Base-by-base conservation (phyloP, 192 early-diverging fungal species). In the Chytriomyces hyalinus region DNA sequence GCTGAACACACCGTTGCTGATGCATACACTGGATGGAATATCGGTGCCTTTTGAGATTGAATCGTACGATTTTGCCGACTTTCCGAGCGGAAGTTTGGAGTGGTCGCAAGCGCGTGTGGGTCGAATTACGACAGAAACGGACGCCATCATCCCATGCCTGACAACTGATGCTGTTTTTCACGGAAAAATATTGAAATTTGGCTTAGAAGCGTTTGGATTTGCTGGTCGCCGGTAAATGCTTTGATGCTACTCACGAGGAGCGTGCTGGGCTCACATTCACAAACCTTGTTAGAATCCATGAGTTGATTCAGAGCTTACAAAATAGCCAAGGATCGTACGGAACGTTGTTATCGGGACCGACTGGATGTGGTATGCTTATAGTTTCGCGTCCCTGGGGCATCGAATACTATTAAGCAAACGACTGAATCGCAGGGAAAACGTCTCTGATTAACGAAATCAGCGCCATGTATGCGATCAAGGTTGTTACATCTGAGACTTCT, bases 281-380 rank as follows among this genome's bases (percentile, higher is more conserved):
- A n/a, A n/a, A 57, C 5, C 53, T 57, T 20, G 13, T 57, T 57
- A 13, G 53, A 57, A 57, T 57, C 20, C 20, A n/a, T 57, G 20
- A 57, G 20, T 57, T 57, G 53, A 36, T 36, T 36, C 36, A 36
- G 36, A 36, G 36, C 36, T 36, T 36, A 36, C 53, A 13, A 13
- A 57, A 20, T 57, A n/a, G 2, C 20, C 13, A 57, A 57, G 20
- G 13, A 48, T 9, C 61, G 9, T 73, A 73, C 26, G 72, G 72
- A 26, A 61, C 53, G 6, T 73, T 73, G 45, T 20, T 73, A 15
- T 8, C 22, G 28, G 72, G 72, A 2, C 59, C 72, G 61, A 73
- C 72, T 63, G 72, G 72, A 62, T 43, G 46, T 3, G 72, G 72
- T 73, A 15, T 22, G 63, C 22, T 61, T 2, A 59, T 61, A 4